Evolutionary conservation across 2,329 filamentous ascomycete species (phyloP).

Genomic region (Diaporthe batatas): DNA sequence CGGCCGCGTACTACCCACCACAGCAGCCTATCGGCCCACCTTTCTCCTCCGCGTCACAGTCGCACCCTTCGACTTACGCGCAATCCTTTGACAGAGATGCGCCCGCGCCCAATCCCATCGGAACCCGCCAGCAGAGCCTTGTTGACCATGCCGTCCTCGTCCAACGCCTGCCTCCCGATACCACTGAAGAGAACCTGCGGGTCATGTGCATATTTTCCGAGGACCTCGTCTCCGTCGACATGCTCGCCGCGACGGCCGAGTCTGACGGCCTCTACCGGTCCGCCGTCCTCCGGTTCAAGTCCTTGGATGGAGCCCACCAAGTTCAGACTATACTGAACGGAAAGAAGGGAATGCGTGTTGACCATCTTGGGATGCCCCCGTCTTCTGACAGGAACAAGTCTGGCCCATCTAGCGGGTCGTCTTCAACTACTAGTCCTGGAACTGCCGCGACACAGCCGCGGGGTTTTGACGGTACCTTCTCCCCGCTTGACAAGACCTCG

Average conservation of each 20-base stretch:
- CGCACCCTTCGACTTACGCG: conserved; percentile 52
- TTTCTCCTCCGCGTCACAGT: conserved; percentile 49
- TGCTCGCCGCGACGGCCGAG: conserved; percentile 63
- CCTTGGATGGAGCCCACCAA: conserved; percentile 65
- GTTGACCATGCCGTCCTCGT: conserved; percentile 60
- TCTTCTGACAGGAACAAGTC: conserved; percentile 40
- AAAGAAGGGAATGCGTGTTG: conserved; percentile 64
- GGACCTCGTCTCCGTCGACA: conserved; percentile 64
- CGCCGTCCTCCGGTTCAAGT: conserved; percentile 67
- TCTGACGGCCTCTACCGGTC: conserved; percentile 64
- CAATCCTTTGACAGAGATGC: conserved; percentile 59
- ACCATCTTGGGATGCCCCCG: conserved; percentile 64
- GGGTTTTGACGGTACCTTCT: conserved; percentile 74
- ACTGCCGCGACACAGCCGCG: conserved; percentile 66
- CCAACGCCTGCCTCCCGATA: conserved; percentile 66
- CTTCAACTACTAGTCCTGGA: conserved; percentile 52
- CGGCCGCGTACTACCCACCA: conserved; percentile 58
- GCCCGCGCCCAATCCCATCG: conserved; percentile 54
- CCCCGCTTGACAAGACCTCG: conserved; percentile 71
- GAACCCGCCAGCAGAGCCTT: conserved; percentile 44
- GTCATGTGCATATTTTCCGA: conserved; percentile 72
- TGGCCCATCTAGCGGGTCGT: conserved; percentile 45
- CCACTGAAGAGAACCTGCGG: conserved; percentile 65
- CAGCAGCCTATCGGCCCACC: conserved; percentile 56
- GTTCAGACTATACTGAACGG: conserved; percentile 71